Base-by-base conservation (phyloP, 371 early-diverging fungal species). In the Mycotypha africana region DNA sequence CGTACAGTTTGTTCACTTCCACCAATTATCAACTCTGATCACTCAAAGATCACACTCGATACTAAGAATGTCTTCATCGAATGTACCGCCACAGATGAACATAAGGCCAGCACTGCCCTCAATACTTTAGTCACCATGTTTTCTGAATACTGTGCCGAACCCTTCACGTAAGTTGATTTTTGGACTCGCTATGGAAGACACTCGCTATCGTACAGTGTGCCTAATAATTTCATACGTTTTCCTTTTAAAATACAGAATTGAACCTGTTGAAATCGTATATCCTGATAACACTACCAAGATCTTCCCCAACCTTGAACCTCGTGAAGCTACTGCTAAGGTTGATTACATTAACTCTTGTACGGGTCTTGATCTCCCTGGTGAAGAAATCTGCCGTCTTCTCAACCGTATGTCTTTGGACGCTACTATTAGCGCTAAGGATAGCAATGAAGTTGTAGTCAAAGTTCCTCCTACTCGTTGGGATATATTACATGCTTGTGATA, bases 31-130 rank as follows among this genome's bases (percentile, higher is more conserved):
- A 99, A 99, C 86, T 85, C 92, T 50, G 88, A 99, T 44, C 90
- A 90, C 65, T 93, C 96, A 50, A 99, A 99, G 79, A 99, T 99
- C 65, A 86, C 86, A 21, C 67, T 91, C 47, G 73, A 88, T 22
- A 99, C 99, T 34, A 95, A 89, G 76, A 98, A 99, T 60, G 88
- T 99, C 36, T 90, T 99, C 53, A 92, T 99, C 59, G 99, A 99
- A 71, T 87, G 93, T 62, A 99, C 99, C 11, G 98, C 97, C 12
- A 97, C 95, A 19, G 98, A 99, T 67, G 58, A 90, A 51, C 93
- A 93, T 58, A 98, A 97, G 80, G 96, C 88, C 49, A 88, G 88
- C 53, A 84, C 88, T 49, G 96, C 88, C 10, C 79, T 98, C 40
- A 94, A 97, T 70, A 93, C 91, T 24, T 67, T 98, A 51, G 84